Base-by-base conservation (phyloP, 306 rosid genomes). In the Glycine latifolia region DNA sequence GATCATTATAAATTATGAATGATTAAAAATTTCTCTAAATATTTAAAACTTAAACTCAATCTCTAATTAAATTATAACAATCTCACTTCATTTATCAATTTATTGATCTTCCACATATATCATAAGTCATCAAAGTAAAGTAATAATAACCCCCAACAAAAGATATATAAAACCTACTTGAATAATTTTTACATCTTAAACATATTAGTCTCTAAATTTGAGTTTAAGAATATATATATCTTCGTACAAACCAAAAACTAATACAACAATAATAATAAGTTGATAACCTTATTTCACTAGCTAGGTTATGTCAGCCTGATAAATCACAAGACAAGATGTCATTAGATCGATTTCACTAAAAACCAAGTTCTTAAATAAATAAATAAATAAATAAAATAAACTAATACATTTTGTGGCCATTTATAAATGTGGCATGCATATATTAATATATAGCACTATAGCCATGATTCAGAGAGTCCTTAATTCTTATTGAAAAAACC, bases 351-450 rank as follows among this genome's bases (percentile, higher is more conserved):
- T 26, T 26, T 26, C 47, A 37, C 3, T 14, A 37, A 13, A 6
- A 63, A 3, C 47, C 10, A 63, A 63, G 70, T 63, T 37, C 17
- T 63, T 39, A 26, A 26, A 37, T 48, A 3, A 43, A 43, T n/a
- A 47, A 43, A 43, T n/a, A 47, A 5, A 3, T 48, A 65, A 74
- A 84, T 16, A 65, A 78, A 73, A 10, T 31, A 15, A 81, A 60
- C 26, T 16, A 46, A 26, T 26, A 77, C 76, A 84, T 44, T 71
- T 61, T 81, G 73, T 0, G 41, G 77, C 87, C 86, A 78, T 75
- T 77, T 77, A 81, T 84, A 76, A 80, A 75, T 31, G 75, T 55
- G 76, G 85, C 80, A 74, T 58, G 71, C 79, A 76, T 76, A 43
- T 66, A 76, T 81, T 70, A 47, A 20, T 11, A 81, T 48, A 70